Evolutionary conservation across 768 basidiomycete genomes (phyloP).

Genomic region (Amanita pseudoporphyria): DNA sequence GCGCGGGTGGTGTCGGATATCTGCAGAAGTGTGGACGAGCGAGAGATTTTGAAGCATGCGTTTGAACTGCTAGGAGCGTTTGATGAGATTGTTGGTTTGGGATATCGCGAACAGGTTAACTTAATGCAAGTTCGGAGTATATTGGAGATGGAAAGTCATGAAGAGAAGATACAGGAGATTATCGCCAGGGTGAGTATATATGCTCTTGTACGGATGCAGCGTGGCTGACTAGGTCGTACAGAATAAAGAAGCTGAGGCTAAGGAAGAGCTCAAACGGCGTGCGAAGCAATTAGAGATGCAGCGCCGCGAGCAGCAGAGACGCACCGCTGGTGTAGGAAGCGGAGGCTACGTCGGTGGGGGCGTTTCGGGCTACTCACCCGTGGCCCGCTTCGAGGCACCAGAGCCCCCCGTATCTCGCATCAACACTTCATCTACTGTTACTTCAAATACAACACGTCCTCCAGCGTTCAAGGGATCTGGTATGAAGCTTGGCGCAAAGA

Average conservation of each 20-base stretch:
- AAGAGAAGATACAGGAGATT: constrained; percentile 96
- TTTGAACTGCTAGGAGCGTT: constrained; percentile 94
- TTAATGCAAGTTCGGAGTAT: constrained; percentile 71
- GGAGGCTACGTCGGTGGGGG: constrained; percentile 59
- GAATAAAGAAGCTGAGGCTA: constrained; percentile 99
- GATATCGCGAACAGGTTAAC: constrained; percentile 73
- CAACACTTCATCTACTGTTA: constrained; percentile 28
- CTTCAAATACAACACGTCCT: constrained; percentile 40
- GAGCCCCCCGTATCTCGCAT: constrained; percentile 32
- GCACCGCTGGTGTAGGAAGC: constrained; percentile 42
- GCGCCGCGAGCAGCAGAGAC: constrained; percentile 84
- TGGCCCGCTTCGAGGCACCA: constrained; percentile 64
- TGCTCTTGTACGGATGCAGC: background rate
- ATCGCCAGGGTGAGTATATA: constrained; percentile 69
- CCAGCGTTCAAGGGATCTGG: constrained; percentile 90
- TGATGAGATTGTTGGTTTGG: constrained; percentile 91
- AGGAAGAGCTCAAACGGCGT: constrained; percentile 96
- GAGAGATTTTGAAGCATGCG: constrained; percentile 82
- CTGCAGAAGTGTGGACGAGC: constrained; percentile 78
- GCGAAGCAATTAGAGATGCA: constrained; percentile 99
- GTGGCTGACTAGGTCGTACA: constrained; percentile 17
- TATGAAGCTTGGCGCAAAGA: constrained; percentile 95
- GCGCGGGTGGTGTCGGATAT: constrained; percentile 90
- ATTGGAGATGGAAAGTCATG: constrained; percentile 86
- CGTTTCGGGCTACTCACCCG: constrained; percentile 57